phyloP scores from a whole-genome alignment of 129 eudicot genomes.

The Helianthus tuberosus region DNA sequence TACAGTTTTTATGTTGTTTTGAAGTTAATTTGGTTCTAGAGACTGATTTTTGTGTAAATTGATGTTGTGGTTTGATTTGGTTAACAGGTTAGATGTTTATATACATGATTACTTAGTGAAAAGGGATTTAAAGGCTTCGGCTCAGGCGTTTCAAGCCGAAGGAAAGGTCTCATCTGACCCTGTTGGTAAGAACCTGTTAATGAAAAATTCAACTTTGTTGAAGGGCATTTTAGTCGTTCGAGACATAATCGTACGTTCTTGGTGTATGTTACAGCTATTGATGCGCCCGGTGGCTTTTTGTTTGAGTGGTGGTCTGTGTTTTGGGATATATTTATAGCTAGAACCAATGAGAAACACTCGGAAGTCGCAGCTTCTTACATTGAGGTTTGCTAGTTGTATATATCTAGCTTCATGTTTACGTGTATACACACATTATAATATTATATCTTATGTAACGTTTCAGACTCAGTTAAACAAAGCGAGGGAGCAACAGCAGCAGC shows the following conservation, averaged over 20 bases:
- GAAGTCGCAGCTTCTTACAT: slow-evolving; percentile 99
- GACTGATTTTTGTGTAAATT: not conserved
- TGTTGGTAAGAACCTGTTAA: slow-evolving; percentile 66
- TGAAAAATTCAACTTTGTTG: not conserved
- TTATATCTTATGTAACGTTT: not conserved
- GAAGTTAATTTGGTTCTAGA: not conserved
- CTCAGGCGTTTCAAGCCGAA: slow-evolving; percentile 96
- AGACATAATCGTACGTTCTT: not conserved
- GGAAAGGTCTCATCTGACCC: slow-evolving; percentile 99
- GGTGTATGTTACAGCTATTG: slow-evolving; percentile 69
- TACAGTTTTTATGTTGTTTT: not conserved
- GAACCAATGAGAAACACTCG: slow-evolving; percentile 95
- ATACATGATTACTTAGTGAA: slow-evolving; percentile 92
- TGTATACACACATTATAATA: too few relatives aligned
- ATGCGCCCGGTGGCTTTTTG: slow-evolving; percentile 99
- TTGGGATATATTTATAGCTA: slow-evolving; percentile 97
- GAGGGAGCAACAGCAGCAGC: slow-evolving; percentile 91
- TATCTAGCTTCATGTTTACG: too few relatives aligned
- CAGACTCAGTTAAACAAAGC: slow-evolving; percentile 91
- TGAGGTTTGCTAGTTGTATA: slow-evolving; percentile 58
- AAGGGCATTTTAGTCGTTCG: slow-evolving; percentile 14
- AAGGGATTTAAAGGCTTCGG: slow-evolving; percentile 93
- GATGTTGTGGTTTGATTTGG: not conserved
- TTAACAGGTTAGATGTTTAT: slow-evolving; percentile 92
- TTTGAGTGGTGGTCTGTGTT: slow-evolving; percentile 99